Evolutionary conservation across 2,329 filamentous ascomycete species (phyloP).

Genomic region (Chaetomium olivaceum): DNA sequence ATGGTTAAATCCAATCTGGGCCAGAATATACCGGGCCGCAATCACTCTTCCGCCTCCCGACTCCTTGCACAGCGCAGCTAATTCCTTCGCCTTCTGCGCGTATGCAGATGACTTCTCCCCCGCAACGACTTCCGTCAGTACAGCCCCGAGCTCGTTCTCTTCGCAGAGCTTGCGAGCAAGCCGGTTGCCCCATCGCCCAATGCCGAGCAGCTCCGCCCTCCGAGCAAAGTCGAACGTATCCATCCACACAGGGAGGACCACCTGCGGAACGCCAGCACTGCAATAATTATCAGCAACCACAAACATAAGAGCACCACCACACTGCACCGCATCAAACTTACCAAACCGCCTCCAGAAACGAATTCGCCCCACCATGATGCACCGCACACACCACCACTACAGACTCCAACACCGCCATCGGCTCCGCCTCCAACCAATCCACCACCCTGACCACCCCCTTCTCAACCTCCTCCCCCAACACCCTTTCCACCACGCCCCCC

Average conservation of each 20-base stretch:
- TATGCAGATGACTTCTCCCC: constrained; percentile 20
- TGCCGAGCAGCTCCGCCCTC: constrained; percentile 28
- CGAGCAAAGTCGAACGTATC: constrained; percentile 31
- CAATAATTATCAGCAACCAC: not conserved
- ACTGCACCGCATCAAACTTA: not conserved
- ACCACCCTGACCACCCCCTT: not conserved
- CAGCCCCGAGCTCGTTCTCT: constrained; percentile 21
- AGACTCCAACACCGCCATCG: constrained; percentile 2
- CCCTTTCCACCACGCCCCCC: not conserved
- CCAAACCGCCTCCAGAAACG: constrained; percentile 7
- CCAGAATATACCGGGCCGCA: constrained; percentile 13
- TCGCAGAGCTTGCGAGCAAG: constrained; percentile 18
- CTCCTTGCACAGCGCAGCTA: constrained; percentile 24
- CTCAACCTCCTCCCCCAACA: not conserved
- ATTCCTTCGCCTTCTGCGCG: constrained; percentile 19
- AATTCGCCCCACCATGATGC: constrained; percentile 16
- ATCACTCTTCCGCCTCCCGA: constrained; percentile 11
- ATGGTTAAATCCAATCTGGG: not conserved
- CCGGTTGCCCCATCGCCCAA: constrained; percentile 30
- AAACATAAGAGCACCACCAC: not conserved
- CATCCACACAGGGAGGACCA: constrained; percentile 24
- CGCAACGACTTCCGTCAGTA: constrained; percentile 26
- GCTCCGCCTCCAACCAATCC: constrained; percentile 13
- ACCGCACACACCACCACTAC: constrained; percentile 14
- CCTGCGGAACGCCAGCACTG: constrained; percentile 11